phyloP scores from a whole-genome alignment of 1,284 basidiomycete species.

The Kalmanozyma brasiliensis region DNA sequence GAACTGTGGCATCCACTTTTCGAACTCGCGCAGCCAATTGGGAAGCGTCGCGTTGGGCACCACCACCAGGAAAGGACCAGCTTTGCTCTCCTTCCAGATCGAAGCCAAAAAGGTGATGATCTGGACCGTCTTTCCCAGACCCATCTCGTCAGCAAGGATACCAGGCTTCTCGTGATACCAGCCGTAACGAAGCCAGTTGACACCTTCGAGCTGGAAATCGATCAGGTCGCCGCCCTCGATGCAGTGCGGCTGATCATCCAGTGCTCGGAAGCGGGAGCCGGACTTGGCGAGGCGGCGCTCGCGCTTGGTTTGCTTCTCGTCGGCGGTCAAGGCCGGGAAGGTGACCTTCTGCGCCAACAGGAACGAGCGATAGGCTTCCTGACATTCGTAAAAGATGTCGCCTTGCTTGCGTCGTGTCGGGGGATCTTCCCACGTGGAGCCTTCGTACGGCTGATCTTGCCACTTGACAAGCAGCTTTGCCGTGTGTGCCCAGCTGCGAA shows the following conservation, averaged over 20 bases:
- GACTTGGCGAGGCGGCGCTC: constrained; percentile 40
- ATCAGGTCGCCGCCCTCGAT: constrained; percentile 69
- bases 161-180: constrained; percentile 78
- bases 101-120: constrained; percentile 86
- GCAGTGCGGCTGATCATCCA: constrained; percentile 69
- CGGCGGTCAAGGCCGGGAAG: constrained; percentile 71
- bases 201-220: constrained; percentile 79
- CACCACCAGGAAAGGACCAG: constrained; percentile 84
- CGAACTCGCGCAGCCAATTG: constrained; percentile 84
- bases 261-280: constrained; percentile 59
- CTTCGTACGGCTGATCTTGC: constrained; percentile 87
- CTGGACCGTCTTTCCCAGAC: constrained; percentile 90
- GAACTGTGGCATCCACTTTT: constrained; percentile 82
- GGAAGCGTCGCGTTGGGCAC: constrained; percentile 94
- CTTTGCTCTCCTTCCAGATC: constrained; percentile 71
- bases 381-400: constrained; percentile 75
- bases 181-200: constrained; percentile 80
- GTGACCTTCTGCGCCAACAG: constrained; percentile 75
- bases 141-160: constrained; percentile 98
- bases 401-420: constrained; percentile 76
- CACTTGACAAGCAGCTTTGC: constrained; percentile 75
- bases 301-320: constrained; percentile 51
- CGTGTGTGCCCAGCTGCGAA: constrained; percentile 35
- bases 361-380: constrained; percentile 76
- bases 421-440: constrained; percentile 86